phyloP scores from a whole-genome alignment of 768 basidiomycete species.

The Auricularia cornea region DNA sequence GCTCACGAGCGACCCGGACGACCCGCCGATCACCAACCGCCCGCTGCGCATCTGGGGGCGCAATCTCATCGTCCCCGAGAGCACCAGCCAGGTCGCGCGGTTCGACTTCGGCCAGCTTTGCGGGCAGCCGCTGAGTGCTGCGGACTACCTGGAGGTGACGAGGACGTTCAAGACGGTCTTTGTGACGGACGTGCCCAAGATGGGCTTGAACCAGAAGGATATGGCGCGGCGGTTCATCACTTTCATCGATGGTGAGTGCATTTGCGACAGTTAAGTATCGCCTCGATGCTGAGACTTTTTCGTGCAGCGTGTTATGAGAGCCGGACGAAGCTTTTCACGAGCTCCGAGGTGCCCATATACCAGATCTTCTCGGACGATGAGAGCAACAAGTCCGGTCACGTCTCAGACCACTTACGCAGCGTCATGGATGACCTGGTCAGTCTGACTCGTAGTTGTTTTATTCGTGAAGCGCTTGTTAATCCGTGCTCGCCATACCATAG shows the following conservation, averaged over 20 bases:
- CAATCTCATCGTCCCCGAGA: slow-evolving; percentile 67
- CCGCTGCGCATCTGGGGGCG: slow-evolving; percentile 86
- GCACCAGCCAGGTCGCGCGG: slow-evolving; percentile 69
- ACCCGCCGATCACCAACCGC: slow-evolving; percentile 52
- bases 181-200: slow-evolving; percentile 76
- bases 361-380: slow-evolving; percentile 78
- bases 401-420: slow-evolving; percentile 81
- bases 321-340: slow-evolving; percentile 87
- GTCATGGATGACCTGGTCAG: slow-evolving; percentile 87
- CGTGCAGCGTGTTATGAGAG: slow-evolving; percentile 82
- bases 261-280: too few relatives aligned
- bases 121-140: slow-evolving; percentile 81
- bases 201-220: slow-evolving; percentile 83
- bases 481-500: slow-evolving; percentile 23
- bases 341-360: slow-evolving; percentile 87
- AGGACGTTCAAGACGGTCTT: slow-evolving; percentile 83
- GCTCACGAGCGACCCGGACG: slow-evolving; percentile 47
- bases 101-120: slow-evolving; percentile 85
- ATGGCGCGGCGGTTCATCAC: slow-evolving; percentile 93
- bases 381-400: slow-evolving; percentile 17
- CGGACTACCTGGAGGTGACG: slow-evolving; percentile 93
- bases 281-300: slow-evolving; percentile 4
- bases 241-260: slow-evolving; percentile 74
- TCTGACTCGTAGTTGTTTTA: slow-evolving; percentile 33
- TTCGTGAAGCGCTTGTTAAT: slow-evolving; percentile 28